phyloP scores from a whole-genome alignment of 2,329 filamentous ascomycete genomes.

The Cytospora mali region DNA sequence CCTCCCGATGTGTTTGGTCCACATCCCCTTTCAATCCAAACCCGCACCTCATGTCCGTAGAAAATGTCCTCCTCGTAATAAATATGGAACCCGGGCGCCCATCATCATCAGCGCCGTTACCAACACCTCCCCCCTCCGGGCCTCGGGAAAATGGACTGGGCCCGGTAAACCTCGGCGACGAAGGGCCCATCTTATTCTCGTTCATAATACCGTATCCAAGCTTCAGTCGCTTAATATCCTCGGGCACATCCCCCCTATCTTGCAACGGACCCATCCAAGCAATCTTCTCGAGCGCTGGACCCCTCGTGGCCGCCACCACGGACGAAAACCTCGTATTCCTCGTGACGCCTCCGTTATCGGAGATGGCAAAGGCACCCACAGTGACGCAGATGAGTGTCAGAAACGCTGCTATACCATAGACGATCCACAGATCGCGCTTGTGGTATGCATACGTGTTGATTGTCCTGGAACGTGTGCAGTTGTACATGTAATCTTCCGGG shows the following conservation, averaged over 20 bases:
- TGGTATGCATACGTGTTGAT: constrained; percentile 41
- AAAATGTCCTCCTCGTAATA: constrained; percentile 10
- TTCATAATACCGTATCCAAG: constrained; percentile 35
- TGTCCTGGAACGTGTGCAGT: constrained; percentile 38
- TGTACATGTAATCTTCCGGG: constrained; percentile 32
- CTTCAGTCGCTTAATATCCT: constrained; percentile 30
- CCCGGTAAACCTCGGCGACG: constrained; percentile 2
- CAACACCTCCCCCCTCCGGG: constrained; percentile 16
- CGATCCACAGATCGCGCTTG: constrained; percentile 38
- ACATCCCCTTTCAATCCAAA: constrained; percentile 35
- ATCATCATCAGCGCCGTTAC: not conserved
- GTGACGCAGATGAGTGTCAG: constrained; percentile 34
- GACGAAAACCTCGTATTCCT: constrained; percentile 44
- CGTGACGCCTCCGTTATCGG: constrained; percentile 40
- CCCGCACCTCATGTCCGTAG: constrained; percentile 31
- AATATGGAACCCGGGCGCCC: constrained; percentile 10
- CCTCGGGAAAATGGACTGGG: constrained; percentile 9
- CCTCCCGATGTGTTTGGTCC: constrained; percentile 22
- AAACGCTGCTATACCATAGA: constrained; percentile 34
- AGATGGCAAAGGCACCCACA: constrained; percentile 40
- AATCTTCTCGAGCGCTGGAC: constrained; percentile 43
- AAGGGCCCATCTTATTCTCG: constrained; percentile 1
- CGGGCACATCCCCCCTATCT: constrained; percentile 30
- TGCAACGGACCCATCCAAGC: constrained; percentile 31
- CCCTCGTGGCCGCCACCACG: constrained; percentile 46